These are phyloP conservation scores for Ogataea chonburiensis DNA, from an alignment of 805 yeast species.

Conservation along the genomic window DNA sequence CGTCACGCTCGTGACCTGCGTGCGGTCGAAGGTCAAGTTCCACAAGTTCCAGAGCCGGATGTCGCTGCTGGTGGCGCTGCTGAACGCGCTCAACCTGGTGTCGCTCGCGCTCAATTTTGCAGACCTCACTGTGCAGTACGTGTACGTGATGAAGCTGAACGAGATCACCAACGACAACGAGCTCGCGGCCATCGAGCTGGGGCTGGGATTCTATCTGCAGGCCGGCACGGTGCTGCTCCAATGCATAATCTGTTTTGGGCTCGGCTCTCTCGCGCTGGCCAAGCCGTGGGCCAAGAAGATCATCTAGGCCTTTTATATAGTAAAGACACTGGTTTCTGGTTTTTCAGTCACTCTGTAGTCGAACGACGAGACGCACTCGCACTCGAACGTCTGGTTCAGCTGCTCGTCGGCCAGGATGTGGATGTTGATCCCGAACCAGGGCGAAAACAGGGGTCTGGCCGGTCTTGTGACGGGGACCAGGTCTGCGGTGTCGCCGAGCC, in stretches of 20 bases:
- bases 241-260: conserved; percentile 16
- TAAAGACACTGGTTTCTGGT: conserved; percentile 50
- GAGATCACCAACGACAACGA: conserved; percentile 17
- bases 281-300: conserved; percentile 19
- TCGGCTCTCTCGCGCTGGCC: conserved; percentile 13
- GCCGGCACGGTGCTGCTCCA: conserved; percentile 14
- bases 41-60: conserved; percentile 8
- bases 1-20: conserved; percentile 15
- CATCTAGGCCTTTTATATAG: conserved; percentile 11
- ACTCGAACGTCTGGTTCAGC: conserved; percentile 35
- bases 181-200: conserved; percentile 20
- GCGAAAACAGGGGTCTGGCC: conserved; percentile 60
- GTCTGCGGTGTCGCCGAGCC: conserved; percentile 63
- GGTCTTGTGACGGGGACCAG: conserved; percentile 34
- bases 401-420: conserved; percentile 59
- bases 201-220: conserved; percentile 22
- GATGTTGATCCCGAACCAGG: conserved; percentile 67
- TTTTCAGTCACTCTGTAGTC: conserved; percentile 65
- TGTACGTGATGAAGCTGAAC: conserved; percentile 20
- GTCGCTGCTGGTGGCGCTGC: conserved; percentile 6
- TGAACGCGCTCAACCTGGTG: conserved; percentile 10
- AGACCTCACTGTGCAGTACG: conserved; percentile 16
- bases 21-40: conserved; percentile 19
- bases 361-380: conserved; percentile 54
- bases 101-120: conserved; percentile 13